Evolutionary conservation across 139 green algal genomes (phyloP), one percentile per base, ranked within the genome.

Genomic region (Monoraphidium neglectum): DNA sequence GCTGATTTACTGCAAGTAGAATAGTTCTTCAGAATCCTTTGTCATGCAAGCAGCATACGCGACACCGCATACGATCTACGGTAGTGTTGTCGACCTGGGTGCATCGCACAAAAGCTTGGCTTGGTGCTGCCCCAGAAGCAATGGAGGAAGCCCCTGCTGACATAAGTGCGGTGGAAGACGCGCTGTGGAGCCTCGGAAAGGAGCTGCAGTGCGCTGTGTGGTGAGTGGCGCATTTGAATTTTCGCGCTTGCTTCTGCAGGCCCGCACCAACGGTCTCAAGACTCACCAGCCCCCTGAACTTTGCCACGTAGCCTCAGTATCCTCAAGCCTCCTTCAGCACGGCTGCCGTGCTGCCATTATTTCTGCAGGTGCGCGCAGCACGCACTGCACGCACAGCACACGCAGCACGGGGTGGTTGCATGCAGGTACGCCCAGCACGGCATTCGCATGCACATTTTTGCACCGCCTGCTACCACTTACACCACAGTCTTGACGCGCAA

Each of bases 331-430:
- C 84, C 84, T 15, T 77, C 57, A 13, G 73, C 84, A 0, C 61
- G 80, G 33, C 66, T 89, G 53, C 68, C 80, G 12, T 89, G 84
- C 77, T 81, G 77, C 59, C 84, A 89, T 66, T 85, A 87, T 64
- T 89, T 87, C 70, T 89, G 84, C 74, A 65, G 73, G 83, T 88
- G 72, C 46, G 82, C 35, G 24, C 24, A 26, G 51, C 49, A 76
- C 33, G 24, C 54, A 47, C 10, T 24, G 21, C n/a, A n/a, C 6
- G 24, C 10, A 30, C 21, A 70, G 40, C 12, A 18, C 35, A 4
- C n/a, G n/a, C n/a, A n/a, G n/a, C n/a, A n/a, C n/a, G n/a, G n/a
- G n/a, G n/a, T n/a, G n/a, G n/a, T n/a, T n/a, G 2, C 13, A 68
- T 56, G 23, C 47, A n/a, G 59, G 8, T 32, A 24, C 28, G 36